Base-by-base conservation (phyloP, 2,329 filamentous ascomycete genomes). In the Fusarium sororula region DNA sequence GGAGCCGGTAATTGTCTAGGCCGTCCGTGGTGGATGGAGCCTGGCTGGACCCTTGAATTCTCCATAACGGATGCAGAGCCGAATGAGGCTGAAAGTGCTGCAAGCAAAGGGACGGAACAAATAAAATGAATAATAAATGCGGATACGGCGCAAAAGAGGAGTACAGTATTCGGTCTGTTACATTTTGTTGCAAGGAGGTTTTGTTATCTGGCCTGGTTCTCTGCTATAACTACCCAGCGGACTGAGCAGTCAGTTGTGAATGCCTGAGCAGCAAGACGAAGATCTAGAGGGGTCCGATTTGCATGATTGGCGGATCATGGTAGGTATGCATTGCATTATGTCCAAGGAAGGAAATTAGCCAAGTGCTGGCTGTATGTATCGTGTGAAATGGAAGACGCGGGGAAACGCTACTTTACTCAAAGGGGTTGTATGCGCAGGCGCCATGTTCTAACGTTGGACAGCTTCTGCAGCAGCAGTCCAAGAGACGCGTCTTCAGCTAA, bases 1-100 rank as follows among this genome's bases (percentile, higher is more conserved):
- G 67, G 72, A 74, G 42, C 72, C 53, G 48, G 67, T 42, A 74
- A 58, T 57, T 68, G 47, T 41, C 24, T 58, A 24, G 50, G 20
- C 42, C 38, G 35, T 37, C 42, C 38, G 35, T 37, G 35, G 50
- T 72, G 68, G 59, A 69, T 65, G 70, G 64, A 72, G 53, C 57
- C 32, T 26, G 44, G 66, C 32, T 26, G 47, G 62, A 68, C 71
- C 70, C 61, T 68, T n/a, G 48, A 32, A 38, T 63, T 69, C 63
- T 60, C 72, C 72, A 72, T 66, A 38, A 50, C 63, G 55, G 56
- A 32, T 68, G 51, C 50, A 58, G 58, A 45, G 18, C 50, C 50
- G 45, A 73, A 61, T 44, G 63, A 75, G 72, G 63, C 64, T 74
- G 59, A 63, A 61, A 38, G 26, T 45, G 37, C 24, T 58, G 50